Base-by-base conservation (phyloP, 2,329 filamentous ascomycete species). In the Cryphonectria carpinicola region DNA sequence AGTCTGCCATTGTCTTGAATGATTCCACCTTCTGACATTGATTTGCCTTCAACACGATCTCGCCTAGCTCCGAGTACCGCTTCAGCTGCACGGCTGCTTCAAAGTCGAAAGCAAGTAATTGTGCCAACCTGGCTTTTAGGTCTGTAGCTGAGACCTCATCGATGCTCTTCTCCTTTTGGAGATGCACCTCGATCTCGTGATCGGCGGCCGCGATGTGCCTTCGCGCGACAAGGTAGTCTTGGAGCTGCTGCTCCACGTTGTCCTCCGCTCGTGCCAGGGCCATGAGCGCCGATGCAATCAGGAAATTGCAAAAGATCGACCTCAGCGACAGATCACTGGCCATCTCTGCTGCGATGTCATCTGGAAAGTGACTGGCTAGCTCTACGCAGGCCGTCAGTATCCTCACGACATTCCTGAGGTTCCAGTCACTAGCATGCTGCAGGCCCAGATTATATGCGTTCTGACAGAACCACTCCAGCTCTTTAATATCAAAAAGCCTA, bases 381-480 rank as follows among this genome's bases (percentile, higher is more conserved):
- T 76, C 77, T 49, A 89, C 80, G 71, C 87, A 90, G 39, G 82
- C 81, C 5, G 77, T 79, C 64, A 91, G 80, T 35, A 97, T 84
- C 4, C 87, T 83, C 4, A 90, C 77, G 0, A 91, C 82, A 65
- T 84, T 79, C 7, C 79, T 77, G 1, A 90, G 83, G 35, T 86
- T 78, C 84, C 91, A 90, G 0, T 70, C 73, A 3, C 86, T 82
- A 1, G 85, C 84, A 74, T 90, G 84, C 72, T 89, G 88, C 5
- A 95, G 80, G 0, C 90, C 90, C 8, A 94, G 79, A 74, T 96
- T 97, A 82, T 97, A 97, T 1, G 92, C 87, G 73, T 93, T 95
- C 73, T 90, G 90, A 52, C 90, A 91, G 78, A 97, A 95, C 94
- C 94, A 97, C 74, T 95, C 87, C 4, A 97, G 83, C 75, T 97